These are phyloP conservation scores for Leccinellum albellum DNA, from an alignment of 768 basidiomycete genomes.

Conservation along the genomic window DNA sequence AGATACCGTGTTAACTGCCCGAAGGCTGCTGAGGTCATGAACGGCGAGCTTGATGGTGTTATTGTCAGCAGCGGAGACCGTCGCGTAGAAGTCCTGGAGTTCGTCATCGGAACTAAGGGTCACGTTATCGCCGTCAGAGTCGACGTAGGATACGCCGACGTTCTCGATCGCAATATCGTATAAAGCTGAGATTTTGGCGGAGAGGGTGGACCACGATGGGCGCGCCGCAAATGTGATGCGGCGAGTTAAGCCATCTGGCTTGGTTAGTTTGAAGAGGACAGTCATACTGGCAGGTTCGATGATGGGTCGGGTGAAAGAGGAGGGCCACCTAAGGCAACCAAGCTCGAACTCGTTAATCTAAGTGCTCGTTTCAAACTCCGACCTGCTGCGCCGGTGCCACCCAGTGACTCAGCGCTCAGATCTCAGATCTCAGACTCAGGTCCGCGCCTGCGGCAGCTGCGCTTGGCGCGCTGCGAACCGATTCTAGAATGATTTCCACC, in stretches of 20 bases:
- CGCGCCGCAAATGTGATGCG: constrained; percentile 47
- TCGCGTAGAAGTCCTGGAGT: constrained; percentile 65
- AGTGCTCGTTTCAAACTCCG: constrained; percentile 41
- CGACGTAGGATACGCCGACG: constrained; percentile 68
- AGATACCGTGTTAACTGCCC: constrained; percentile 33
- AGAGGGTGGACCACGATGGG: constrained; percentile 58
- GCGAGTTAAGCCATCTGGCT: constrained; percentile 54
- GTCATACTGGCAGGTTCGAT: constrained; percentile 37
- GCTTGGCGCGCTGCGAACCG: too few species aligned
- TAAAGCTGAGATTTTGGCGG: constrained; percentile 51
- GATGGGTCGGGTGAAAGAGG: constrained; percentile 19
- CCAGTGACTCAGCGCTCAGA: neutral
- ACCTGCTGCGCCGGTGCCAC: constrained; percentile 30
- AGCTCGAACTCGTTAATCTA: constrained; percentile 10
- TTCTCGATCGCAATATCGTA: constrained; percentile 53
- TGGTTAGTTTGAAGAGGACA: constrained; percentile 64
- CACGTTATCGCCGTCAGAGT: constrained; percentile 70
- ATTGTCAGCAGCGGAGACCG: constrained; percentile 20
- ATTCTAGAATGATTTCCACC: neutral
- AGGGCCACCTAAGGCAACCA: neutral
- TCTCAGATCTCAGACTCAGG: too few species aligned
- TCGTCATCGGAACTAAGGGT: constrained; percentile 76
- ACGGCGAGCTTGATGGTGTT: constrained; percentile 57
- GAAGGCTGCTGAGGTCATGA: constrained; percentile 47
- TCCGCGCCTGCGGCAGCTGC: too few species aligned